A percentile compares a stretch with the other conserved stretches of the same genome.
Conservation (phyloP, 306 rosid genomes). For the Prunus kanzakura region DNA sequence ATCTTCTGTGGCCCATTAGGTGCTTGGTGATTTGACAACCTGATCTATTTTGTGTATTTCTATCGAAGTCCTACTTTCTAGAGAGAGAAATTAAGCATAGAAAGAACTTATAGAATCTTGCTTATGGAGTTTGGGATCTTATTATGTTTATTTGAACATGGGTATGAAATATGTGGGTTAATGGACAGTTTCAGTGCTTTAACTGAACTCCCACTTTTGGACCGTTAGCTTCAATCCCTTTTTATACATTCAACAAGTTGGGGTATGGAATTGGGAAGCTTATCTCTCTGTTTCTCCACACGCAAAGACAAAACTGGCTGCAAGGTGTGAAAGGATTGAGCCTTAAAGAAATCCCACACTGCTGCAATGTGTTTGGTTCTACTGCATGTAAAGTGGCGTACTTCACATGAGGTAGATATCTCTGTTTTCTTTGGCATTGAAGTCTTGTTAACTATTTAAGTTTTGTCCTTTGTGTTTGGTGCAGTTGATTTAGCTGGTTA, state of each 20-base stretch:
- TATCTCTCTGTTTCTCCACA: constrained; percentile 39
- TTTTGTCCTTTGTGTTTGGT: constrained; percentile 15
- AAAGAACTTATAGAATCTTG: constrained; percentile 46
- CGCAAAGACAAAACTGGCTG: constrained; percentile 52
- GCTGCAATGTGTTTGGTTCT: constrained; percentile 45
- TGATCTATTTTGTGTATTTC: constrained; percentile 49
- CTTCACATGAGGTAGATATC: constrained; percentile 71
- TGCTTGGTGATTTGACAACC: constrained; percentile 39
- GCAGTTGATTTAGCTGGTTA: constrained; percentile 9
- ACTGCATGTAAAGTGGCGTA: constrained; percentile 42
- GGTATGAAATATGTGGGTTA: constrained; percentile 56
- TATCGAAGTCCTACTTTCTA: constrained; percentile 38
- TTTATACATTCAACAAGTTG: constrained; percentile 43
- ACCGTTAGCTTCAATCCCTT: constrained; percentile 27
- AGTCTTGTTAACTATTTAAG: constrained; percentile 9
- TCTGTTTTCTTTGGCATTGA: constrained; percentile 22
- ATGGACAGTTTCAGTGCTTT: constrained; percentile 38
- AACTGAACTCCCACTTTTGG: constrained; percentile 26
- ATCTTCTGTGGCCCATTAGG: constrained; percentile 42
- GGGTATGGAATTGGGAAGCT: constrained; percentile 42
- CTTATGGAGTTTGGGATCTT: constrained; percentile 55
- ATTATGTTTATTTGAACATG: constrained; percentile 43
- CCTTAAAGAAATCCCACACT: constrained; percentile 47
- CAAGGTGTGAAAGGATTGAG: constrained; percentile 57
- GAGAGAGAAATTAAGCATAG: constrained; percentile 37